A percentile compares a stretch with the other conserved stretches of the same genome.
phyloP scores from a whole-genome alignment of 1,284 basidiomycete genomes.

The Stereum hirsutum region DNA sequence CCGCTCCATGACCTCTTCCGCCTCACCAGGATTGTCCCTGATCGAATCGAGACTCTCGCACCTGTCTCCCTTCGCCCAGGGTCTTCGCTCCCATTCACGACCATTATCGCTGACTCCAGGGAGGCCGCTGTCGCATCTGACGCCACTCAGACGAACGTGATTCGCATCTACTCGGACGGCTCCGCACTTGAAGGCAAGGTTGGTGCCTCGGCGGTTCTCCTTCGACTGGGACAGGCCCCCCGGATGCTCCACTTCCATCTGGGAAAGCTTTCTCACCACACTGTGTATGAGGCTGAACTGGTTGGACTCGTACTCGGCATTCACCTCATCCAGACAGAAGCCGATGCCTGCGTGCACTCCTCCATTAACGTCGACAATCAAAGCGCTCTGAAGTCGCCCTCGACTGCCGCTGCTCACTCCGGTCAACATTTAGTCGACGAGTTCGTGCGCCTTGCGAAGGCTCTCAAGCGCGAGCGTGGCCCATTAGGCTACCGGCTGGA shows the following conservation, averaged over 20 bases:
- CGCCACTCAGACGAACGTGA: background rate
- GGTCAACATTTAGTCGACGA: background rate
- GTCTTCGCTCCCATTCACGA: conserved; percentile 4
- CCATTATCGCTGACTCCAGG: conserved; percentile 1
- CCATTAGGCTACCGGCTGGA: background rate
- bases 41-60: conserved; percentile 10
- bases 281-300: conserved; percentile 22
- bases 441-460: background rate
- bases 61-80: conserved; percentile 9
- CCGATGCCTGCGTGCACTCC: background rate
- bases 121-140: background rate
- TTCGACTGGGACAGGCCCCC: background rate
- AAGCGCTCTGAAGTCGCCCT: conserved; percentile 1
- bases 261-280: conserved; percentile 12
- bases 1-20: conserved; percentile 15
- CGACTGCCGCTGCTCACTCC: background rate
- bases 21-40: conserved; percentile 8
- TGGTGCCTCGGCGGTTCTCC: background rate
- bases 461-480: background rate
- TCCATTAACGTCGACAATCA: conserved; percentile 11
- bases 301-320: conserved; percentile 16
- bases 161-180: conserved; percentile 1
- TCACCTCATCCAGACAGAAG: conserved; percentile 6
- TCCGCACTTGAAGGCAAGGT: background rate
- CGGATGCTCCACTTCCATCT: background rate